Conservation (phyloP, 176 grass and related monocot genomes). For the Carex parvula region DNA sequence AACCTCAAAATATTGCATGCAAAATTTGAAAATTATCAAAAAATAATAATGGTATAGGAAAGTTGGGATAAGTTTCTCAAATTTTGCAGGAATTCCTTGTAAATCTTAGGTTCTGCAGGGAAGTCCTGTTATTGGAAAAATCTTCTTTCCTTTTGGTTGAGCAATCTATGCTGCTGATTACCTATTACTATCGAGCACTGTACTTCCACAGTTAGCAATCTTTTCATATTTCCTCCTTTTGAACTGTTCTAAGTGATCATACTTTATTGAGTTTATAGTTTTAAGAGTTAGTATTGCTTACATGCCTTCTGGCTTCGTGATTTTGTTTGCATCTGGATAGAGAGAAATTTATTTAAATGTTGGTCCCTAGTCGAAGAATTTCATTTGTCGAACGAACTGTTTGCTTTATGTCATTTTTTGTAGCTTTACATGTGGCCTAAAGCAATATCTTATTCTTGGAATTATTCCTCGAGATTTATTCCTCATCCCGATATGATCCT, state of each 20-base stretch:
- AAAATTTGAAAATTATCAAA: not conserved
- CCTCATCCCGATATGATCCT: not conserved
- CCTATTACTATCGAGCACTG: not conserved
- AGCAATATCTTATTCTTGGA: not conserved
- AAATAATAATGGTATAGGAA: not conserved
- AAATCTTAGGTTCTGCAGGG: not conserved
- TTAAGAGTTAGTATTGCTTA: not conserved
- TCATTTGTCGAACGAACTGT: constrained; percentile 1
- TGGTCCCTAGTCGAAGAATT: not conserved
- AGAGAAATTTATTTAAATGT: not conserved
- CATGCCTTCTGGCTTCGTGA: not conserved
- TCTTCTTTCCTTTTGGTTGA: not conserved
- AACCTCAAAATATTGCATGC: not conserved
- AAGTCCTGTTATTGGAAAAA: not conserved
- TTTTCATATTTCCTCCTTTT: not conserved
- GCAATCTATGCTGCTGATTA: not conserved
- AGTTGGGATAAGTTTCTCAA: not conserved
- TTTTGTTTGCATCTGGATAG: not conserved
- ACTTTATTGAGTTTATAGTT: not conserved
- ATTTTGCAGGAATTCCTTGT: not conserved
- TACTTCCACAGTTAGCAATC: not conserved
- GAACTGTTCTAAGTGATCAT: not conserved
- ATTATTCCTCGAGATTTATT: not conserved
- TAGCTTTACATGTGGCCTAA: not conserved
- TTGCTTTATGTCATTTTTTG: not conserved